Base-by-base conservation (phyloP, 345 rosid species). In the Brassica incana region DNA sequence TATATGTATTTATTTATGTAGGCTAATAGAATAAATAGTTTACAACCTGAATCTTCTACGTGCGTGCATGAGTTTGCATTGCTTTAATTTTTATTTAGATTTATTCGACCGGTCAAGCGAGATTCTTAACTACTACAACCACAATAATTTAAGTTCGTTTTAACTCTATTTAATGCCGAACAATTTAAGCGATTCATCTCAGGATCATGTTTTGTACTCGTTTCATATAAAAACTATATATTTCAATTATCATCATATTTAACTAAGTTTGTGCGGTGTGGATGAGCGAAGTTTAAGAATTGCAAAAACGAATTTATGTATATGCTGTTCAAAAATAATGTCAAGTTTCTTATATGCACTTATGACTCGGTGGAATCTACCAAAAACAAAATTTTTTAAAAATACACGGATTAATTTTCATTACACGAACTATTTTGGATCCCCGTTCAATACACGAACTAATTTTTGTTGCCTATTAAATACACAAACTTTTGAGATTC, bases 101-200 rank as follows among this genome's bases (percentile, higher is more conserved):
- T 69, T 62, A 62, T 68, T 52, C 50, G 27, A 74, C 67, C 71
- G 76, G 83, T 75, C 74, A 63, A 74, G 54, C n/a, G 56, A 71
- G 48, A 65, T 81, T 81, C 83, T 60, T 75, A 81, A 81, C 83
- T 58, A 81, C 80, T 68, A 70, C 80, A 76, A 76, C 77, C 18
- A 76, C 76, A 80, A 64, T 54, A 61, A 54, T 64, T 69, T 75
- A 63, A 54, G 72, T 74, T 74, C 76, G 72, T 64, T 69, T 69
- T 20, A 75, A 38, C 79, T 62, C 61, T 69, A 80, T 69, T 54
- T 52, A 74, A 63, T 69, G 67, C 30, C 30, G 67, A 74, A 69
- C 75, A 69, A 40, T 68, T 62, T 74, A 62, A 25, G 70, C 71
- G 23, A 73, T 73, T 67, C 70, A 72, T 65, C 50, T 36, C 43